Percentiles rank a stretch among this genome's conserved stretches.
Evolutionary conservation across 2,329 filamentous ascomycete species (phyloP).

Genomic region (Beauveria sp.): DNA sequence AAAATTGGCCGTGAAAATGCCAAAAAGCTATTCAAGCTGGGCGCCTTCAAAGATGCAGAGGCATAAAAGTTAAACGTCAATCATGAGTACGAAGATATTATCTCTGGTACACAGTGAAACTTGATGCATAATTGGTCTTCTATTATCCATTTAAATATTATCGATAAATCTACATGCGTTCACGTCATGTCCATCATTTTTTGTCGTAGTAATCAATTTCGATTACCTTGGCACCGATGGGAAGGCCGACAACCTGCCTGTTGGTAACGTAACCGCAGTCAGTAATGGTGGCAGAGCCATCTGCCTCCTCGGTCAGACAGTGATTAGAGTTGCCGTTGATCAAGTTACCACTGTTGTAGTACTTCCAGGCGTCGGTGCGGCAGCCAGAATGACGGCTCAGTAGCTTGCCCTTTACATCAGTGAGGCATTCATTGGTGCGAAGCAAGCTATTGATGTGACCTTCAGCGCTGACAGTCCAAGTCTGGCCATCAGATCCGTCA

Average conservation of each 20-base stretch:
- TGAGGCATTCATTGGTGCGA: conserved; percentile 24
- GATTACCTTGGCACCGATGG: conserved; percentile 26
- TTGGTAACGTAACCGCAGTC: conserved; percentile 30
- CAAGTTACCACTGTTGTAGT: conserved; percentile 35
- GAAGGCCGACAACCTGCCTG: conserved; percentile 38
- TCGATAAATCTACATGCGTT: neutral
- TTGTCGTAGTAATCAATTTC: conserved; percentile 1
- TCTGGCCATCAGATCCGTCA: conserved; percentile 30
- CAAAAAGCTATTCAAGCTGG: conserved; percentile 32
- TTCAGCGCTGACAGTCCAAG: conserved; percentile 29
- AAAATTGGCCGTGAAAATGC: conserved; percentile 38
- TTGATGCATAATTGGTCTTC: neutral
- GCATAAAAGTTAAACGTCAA: neutral
- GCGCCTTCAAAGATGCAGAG: conserved; percentile 25
- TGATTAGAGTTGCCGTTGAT: conserved; percentile 22
- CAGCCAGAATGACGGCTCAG: conserved; percentile 13
- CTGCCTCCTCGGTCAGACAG: conserved; percentile 31
- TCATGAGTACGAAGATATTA: neutral
- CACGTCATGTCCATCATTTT: neutral
- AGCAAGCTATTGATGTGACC: conserved; percentile 31
- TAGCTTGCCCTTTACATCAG: conserved; percentile 16
- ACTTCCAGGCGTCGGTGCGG: conserved; percentile 32
- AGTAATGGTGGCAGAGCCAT: conserved; percentile 18
- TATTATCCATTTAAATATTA: neutral
- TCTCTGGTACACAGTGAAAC: neutral